Evolutionary conservation across 805 yeast genomes (phyloP), one percentile per base, ranked within the genome.

Genomic region (Pichia sporocuriosa): DNA sequence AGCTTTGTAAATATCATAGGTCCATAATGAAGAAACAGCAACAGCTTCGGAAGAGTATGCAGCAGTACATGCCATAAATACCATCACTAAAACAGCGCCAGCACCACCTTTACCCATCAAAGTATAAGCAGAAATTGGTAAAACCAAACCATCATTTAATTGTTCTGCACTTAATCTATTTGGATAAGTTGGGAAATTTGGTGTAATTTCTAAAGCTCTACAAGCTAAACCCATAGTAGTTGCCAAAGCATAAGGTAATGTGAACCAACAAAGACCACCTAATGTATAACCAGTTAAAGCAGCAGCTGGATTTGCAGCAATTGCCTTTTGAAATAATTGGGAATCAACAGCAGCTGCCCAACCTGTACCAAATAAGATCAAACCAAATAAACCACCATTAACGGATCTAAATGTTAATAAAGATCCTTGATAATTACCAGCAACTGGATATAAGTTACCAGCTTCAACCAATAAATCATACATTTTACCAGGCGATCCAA

Each of bases 21-120:
- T 69, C 53, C 64, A 63, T 37, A 73, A 58, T 10, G 76, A 66
- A 1, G 75, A 69, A 4, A 72, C 76, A 6, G 79, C 75, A 54
- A 73, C 69, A 39, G 71, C 62, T 56, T 73, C 78, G 13, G 77
- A 72, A n/a, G 76, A 70, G 68, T 69, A 70, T 40, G 77, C 77
- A 19, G 77, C 71, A 1, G 79, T 73, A 17, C 67, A 71, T 17
- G 77, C 75, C 72, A 72, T 70, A 54, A 73, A 73, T 3, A 72
- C 65, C 61, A 73, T 59, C 33, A 69, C 51, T 39, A 73, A 61
- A 13, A 73, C 63, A 47, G 68, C 68, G 27, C 66, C 74, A 3
- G 72, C 72, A 28, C 77, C 78, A 35, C 72, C 69, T 42, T 61
- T 70, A 34, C 79, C 79, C 56, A 72, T 61, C 24, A 73, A 57